phyloP scores from a whole-genome alignment of 2,329 filamentous ascomycete species.

The Monilinia polystroma region DNA sequence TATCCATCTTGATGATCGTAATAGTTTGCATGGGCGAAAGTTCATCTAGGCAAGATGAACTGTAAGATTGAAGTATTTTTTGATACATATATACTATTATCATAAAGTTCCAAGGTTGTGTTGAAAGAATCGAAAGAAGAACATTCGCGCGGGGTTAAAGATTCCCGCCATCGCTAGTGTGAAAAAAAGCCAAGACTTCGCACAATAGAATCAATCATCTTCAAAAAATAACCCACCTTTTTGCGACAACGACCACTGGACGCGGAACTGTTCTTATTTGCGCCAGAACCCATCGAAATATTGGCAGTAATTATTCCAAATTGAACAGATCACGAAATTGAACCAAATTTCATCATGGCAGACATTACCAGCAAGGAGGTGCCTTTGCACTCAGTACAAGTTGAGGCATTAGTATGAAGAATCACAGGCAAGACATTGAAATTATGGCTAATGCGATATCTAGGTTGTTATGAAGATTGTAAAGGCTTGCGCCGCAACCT shows the following conservation, averaged over 20 bases:
- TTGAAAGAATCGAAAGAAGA: not conserved
- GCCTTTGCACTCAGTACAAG: slow-evolving; percentile 83
- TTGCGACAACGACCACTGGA: slow-evolving; percentile 22
- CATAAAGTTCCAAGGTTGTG: not conserved
- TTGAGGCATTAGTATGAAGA: slow-evolving; percentile 82
- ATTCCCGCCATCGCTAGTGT: slow-evolving; percentile 15
- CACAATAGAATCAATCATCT: slow-evolving; percentile 25
- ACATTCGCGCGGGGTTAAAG: slow-evolving; percentile 21
- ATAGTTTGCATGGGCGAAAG: not conserved
- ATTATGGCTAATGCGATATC: slow-evolving; percentile 33
- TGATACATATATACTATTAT: not conserved
- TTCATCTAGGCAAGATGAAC: not conserved
- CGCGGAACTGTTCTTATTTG: slow-evolving; percentile 17
- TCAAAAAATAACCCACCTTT: slow-evolving; percentile 22
- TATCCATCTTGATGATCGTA: not conserved
- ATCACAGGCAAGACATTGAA: slow-evolving; percentile 40
- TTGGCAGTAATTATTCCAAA: slow-evolving; percentile 1
- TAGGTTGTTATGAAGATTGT: slow-evolving; percentile 97
- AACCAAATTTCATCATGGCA: slow-evolving; percentile 50
- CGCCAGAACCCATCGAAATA: slow-evolving; percentile 13
- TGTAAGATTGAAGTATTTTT: not conserved
- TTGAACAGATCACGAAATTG: slow-evolving; percentile 10
- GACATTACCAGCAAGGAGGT: slow-evolving; percentile 59
- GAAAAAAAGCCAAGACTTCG: slow-evolving; percentile 22
- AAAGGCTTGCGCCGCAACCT: slow-evolving; percentile 85